phyloP scores from a whole-genome alignment of 2,329 filamentous ascomycete species.

The Stemphylium vesicarium region DNA sequence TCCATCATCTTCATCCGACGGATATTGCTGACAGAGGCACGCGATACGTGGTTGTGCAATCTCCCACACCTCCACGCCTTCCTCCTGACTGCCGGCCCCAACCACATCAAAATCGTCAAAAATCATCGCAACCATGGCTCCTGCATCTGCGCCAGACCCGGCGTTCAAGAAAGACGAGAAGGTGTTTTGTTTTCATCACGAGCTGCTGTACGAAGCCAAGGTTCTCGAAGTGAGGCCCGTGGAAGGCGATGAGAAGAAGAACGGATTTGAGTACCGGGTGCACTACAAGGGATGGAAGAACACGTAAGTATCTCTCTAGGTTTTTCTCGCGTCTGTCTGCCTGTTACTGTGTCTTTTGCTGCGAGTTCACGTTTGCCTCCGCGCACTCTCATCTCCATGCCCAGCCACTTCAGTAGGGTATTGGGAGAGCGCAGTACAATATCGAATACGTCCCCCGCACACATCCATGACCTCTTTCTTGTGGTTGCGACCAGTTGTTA shows the following conservation, averaged over 20 bases:
- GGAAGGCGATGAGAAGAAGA: slow-evolving; percentile 70
- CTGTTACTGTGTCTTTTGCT: background rate
- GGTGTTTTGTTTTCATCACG: slow-evolving; percentile 95
- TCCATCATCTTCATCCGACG: slow-evolving; percentile 5
- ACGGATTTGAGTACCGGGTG: slow-evolving; percentile 84
- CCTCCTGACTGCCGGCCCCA: slow-evolving; percentile 17
- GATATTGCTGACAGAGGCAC: slow-evolving; percentile 10
- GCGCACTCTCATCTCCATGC: slow-evolving; percentile 8
- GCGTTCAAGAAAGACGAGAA: slow-evolving; percentile 79
- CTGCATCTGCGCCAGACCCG: slow-evolving; percentile 59
- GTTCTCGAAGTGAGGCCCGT: slow-evolving; percentile 77
- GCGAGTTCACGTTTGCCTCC: slow-evolving; percentile 22
- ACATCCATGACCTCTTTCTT: background rate
- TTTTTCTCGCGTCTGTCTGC: slow-evolving; percentile 2
- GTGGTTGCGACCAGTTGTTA: slow-evolving; percentile 11
- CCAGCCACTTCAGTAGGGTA: slow-evolving; percentile 18
- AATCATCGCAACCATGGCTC: slow-evolving; percentile 53
- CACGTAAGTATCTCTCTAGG: slow-evolving; percentile 65
- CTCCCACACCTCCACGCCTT: slow-evolving; percentile 16
- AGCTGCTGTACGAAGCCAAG: slow-evolving; percentile 97
- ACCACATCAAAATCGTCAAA: slow-evolving; percentile 16
- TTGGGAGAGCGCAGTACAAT: background rate
- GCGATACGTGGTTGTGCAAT: slow-evolving; percentile 26
- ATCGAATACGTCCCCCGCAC: background rate
- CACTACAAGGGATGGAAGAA: slow-evolving; percentile 99